phyloP scores from a whole-genome alignment of 2,329 filamentous ascomycete genomes.

The Fusarium sp. region DNA sequence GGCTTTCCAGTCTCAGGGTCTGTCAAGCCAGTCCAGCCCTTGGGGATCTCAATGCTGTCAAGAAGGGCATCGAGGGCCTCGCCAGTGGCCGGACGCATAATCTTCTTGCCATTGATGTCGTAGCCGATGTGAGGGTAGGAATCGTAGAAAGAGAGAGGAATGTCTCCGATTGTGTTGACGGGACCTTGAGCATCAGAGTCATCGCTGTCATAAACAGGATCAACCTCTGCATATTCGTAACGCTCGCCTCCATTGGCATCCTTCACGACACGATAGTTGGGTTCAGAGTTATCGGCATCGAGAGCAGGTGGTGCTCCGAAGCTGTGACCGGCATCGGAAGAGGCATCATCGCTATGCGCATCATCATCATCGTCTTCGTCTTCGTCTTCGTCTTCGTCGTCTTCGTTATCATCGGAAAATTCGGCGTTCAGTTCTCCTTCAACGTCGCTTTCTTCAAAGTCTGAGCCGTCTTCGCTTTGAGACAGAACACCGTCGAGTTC shows the following conservation, averaged over 20 bases:
- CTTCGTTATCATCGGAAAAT: conserved; percentile 34
- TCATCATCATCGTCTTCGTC: conserved; percentile 42
- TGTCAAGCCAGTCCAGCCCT: conserved; percentile 96
- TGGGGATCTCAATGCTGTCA: conserved; percentile 95
- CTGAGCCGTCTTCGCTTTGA: conserved; percentile 67
- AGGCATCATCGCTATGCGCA: conserved; percentile 43
- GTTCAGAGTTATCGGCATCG: conserved; percentile 56
- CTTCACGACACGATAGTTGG: conserved; percentile 67
- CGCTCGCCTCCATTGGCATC: conserved; percentile 92
- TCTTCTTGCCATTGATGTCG: conserved; percentile 98
- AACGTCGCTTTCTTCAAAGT: conserved; percentile 56
- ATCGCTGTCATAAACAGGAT: conserved; percentile 95
- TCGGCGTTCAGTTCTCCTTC: conserved; percentile 51
- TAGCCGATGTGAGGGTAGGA: conserved; percentile 98
- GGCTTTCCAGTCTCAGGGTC: conserved; percentile 95
- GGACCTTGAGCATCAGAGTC: conserved; percentile 85
- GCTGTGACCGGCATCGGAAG: conserved; percentile 53
- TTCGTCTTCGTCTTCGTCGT: conserved; percentile 55
- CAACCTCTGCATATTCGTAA: conserved; percentile 93
- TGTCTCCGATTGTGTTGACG: conserved; percentile 93
- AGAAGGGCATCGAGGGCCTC: conserved; percentile 92
- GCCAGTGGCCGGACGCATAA: conserved; percentile 93
- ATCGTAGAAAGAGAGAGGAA: conserved; percentile 94
- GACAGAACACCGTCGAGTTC: conserved; percentile 68
- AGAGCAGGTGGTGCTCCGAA: conserved; percentile 44